Base-by-base conservation (phyloP, 108 stramenopile genomes). In the Pseudonitzschia delicatissima region DNA sequence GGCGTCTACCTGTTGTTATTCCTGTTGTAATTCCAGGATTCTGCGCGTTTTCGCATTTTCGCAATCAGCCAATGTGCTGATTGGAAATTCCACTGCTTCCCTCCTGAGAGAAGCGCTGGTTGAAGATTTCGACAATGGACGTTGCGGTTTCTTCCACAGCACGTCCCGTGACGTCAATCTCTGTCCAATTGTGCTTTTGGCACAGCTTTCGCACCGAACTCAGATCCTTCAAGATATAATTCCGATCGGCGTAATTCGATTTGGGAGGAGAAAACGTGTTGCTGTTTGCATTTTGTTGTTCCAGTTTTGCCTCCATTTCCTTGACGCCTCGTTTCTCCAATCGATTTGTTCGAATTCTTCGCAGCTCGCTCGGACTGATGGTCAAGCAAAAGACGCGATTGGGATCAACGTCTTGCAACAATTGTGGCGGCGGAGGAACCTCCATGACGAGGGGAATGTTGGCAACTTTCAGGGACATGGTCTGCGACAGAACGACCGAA, bases 131-230 rank as follows among this genome's bases (percentile, higher is more conserved):
- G 45, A 69, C 68, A 33, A 80, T 76, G 4, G 62, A 34, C 0
- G 68, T 76, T 17, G 79, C 79, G 6, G 79, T 80, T 44, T 80
- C 79, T 57, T 80, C 79, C 48, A 80, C 79, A 15, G 79, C 74
- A 27, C 74, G 59, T 28, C 79, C 79, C 8, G 79, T 76, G n/a
- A 80, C 79, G 64, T 80, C 79, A 25, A 80, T 72, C 57, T 73
- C 74, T 28, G 79, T 80, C 50, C 48, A 80, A 37, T 69, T 60
- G 25, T 76, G 34, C 21, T 72, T 28, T 5, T 20, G 31, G 9
- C 74, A 71, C 15, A 80, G 59, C 39, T 68, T 35, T 57, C 71
- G 51, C 4, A 74, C 79, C 28, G 66, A 39, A 25, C 32, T 52
- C 18, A 80, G 32, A 58, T 80, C 79, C 33, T 39, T 50, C 50